Base-by-base conservation (phyloP, 2,329 filamentous ascomycete genomes). In the Chaetomiaceae sp. region DNA sequence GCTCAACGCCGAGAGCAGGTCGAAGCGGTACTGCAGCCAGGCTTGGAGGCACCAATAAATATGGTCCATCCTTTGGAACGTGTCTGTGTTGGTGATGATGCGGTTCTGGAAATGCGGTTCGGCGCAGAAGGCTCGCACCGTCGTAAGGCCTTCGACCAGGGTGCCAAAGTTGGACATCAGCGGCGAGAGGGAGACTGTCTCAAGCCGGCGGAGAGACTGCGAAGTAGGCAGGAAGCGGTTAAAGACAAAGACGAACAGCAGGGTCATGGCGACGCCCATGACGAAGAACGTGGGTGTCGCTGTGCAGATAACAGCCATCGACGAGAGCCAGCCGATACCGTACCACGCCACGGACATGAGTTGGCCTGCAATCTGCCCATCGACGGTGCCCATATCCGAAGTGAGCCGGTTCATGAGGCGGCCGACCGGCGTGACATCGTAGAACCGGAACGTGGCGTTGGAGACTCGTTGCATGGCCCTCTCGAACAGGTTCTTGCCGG, bases 21-120 rank as follows among this genome's bases (percentile, higher is more conserved):
- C 85, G 52, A 94, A 92, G 12, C 91, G 83, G 64, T 87, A 90
- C 66, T 85, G 84, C 2, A 96, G 76, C 91, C 91, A 96, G 7
- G 84, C 83, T 60, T 95, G 89, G 39, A 95, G 77, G 54, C 85
- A 88, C 87, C 91, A 96, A 72, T 95, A 96, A 71, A 96, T 95
- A 68, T 96, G 91, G 64, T 96, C 91, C 80, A 95, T 94, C 66
- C 90, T 90, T 68, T 96, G 91, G 66, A 96, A 96, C 17, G 84
- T 84, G 65, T 96, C 91, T 0, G 91, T 90, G 0, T 91, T 90
- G 2, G 79, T 74, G 31, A 96, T 85, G 48, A 95, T 89, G 47
- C 85, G 81, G 57, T 84, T 80, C 65, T 95, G 89, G 64, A 96
- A 96, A 48, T 87, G 84, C 4, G 79, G 73, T 61, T 95, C 86